A percentile compares a stretch with the other conserved stretches of the same genome.
These are phyloP conservation scores for Umbelopsis isabellina DNA, from an alignment of 192 early-diverging fungal genomes.

Conservation along the genomic window DNA sequence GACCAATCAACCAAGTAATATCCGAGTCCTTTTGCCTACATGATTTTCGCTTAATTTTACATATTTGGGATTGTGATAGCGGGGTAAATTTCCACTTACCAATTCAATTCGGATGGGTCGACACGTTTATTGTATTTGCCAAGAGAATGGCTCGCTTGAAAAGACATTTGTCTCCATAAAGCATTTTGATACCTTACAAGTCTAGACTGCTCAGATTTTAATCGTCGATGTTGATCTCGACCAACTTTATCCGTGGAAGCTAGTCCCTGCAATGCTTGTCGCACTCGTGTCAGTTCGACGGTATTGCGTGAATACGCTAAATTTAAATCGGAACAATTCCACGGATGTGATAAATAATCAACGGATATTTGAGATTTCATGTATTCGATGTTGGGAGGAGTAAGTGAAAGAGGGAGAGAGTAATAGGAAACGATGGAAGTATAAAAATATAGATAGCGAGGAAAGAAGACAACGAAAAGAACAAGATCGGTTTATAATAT, in stretches of 20 bases:
- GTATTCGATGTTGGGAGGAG: not conserved
- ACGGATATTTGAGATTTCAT: slow-evolving; percentile 19
- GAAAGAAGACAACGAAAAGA: not conserved
- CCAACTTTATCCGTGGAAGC: not conserved
- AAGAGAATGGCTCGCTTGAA: slow-evolving; percentile 26
- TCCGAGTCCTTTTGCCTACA: slow-evolving; percentile 47
- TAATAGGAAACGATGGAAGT: not conserved
- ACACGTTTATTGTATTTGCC: slow-evolving; percentile 30
- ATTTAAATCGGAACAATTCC: slow-evolving; percentile 7
- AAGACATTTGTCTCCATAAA: slow-evolving; percentile 45
- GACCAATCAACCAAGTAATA: slow-evolving; percentile 39
- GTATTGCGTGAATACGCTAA: not conserved
- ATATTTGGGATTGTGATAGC: too few relatives aligned
- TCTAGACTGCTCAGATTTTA: slow-evolving; percentile 27
- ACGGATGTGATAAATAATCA: slow-evolving; percentile 11
- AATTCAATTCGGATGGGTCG: slow-evolving; percentile 39
- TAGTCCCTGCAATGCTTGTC: not conserved
- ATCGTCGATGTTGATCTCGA: slow-evolving; percentile 17
- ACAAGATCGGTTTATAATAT: slow-evolving; percentile 17
- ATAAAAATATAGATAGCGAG: not conserved
- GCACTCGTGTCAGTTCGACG: not conserved
- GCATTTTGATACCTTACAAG: slow-evolving; percentile 42
- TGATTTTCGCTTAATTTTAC: not conserved
- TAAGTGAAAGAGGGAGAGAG: not conserved
- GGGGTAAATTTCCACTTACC: slow-evolving; percentile 28